These are phyloP conservation scores for Solanum chmielewskii DNA, from an alignment of 257 asterid species.

Conservation along the genomic window DNA sequence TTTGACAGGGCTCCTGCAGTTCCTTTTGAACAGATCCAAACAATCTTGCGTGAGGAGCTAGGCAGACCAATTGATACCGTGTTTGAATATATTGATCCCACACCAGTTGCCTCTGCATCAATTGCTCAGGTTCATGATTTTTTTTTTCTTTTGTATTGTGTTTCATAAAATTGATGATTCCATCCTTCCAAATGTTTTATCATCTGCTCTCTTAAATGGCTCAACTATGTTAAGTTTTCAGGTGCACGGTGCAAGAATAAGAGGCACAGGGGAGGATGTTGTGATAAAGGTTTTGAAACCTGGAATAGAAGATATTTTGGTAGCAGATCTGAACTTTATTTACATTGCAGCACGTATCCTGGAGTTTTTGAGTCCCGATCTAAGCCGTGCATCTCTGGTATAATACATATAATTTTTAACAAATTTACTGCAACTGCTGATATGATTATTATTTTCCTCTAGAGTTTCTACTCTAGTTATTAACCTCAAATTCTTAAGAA, in stretches of 20 bases:
- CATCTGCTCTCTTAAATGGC: neutral
- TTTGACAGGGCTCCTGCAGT: constrained; percentile 86
- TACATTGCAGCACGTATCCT: constrained; percentile 82
- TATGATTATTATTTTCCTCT: neutral
- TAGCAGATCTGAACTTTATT: constrained; percentile 89
- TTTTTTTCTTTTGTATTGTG: neutral
- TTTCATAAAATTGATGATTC: neutral
- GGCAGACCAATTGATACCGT: constrained; percentile 67
- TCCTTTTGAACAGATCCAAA: constrained; percentile 69
- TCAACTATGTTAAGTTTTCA: constrained; percentile 22
- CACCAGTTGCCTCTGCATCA: constrained; percentile 96
- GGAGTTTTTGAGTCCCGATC: constrained; percentile 94
- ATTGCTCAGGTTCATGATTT: constrained; percentile 70
- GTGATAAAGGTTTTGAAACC: constrained; percentile 96
- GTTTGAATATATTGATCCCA: constrained; percentile 86
- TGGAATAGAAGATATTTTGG: constrained; percentile 80
- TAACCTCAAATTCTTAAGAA: neutral
- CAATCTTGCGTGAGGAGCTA: constrained; percentile 68
- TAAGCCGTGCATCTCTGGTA: constrained; percentile 97
- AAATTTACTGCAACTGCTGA: neutral
- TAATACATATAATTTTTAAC: neutral
- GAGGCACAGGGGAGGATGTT: constrained; percentile 75
- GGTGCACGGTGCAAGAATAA: constrained; percentile 96
- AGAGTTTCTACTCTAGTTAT: neutral
- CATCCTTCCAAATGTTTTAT: neutral